phyloP scores from a whole-genome alignment of 768 basidiomycete genomes.

The Mycena rebaudengoi region DNA sequence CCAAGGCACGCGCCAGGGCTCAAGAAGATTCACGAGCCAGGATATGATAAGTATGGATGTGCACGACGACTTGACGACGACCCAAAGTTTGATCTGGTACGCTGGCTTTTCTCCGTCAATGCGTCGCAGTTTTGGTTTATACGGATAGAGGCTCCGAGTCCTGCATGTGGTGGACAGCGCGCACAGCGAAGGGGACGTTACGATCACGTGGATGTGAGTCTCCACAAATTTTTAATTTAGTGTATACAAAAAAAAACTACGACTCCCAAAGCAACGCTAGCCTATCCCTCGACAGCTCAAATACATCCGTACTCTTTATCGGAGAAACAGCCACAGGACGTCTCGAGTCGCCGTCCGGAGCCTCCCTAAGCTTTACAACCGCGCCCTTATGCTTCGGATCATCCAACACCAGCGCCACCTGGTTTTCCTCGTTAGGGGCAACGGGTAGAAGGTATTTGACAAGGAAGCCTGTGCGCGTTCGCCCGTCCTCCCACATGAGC shows the following conservation, averaged over 20 bases:
- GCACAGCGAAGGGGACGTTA: background rate
- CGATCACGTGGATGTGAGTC: background rate
- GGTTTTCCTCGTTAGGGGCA: constrained; percentile 46
- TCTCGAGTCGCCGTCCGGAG: constrained; percentile 37
- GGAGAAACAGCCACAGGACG: constrained; percentile 46
- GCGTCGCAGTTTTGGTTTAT: too few relatives aligned
- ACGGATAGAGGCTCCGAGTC: too few relatives aligned
- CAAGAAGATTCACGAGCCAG: too few relatives aligned
- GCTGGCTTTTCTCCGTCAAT: too few relatives aligned
- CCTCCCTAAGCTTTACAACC: constrained; percentile 54
- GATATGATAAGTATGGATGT: too few relatives aligned
- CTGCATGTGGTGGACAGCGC: too few relatives aligned
- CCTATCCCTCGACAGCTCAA: constrained; percentile 44
- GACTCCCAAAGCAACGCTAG: constrained; percentile 45
- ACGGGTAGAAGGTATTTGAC: constrained; percentile 52
- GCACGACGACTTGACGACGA: too few relatives aligned
- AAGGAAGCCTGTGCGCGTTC: constrained; percentile 44
- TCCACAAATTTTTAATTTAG: constrained; percentile 42
- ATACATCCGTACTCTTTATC: constrained; percentile 42
- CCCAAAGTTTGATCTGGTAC: too few relatives aligned
- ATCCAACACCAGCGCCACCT: constrained; percentile 59
- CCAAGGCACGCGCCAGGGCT: too few relatives aligned
- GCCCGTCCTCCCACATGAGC: constrained; percentile 41
- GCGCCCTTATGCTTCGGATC: constrained; percentile 51
- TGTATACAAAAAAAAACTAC: too few relatives aligned